Conservation (phyloP, 345 rosid species). For the Eucalyptus regnans region DNA sequence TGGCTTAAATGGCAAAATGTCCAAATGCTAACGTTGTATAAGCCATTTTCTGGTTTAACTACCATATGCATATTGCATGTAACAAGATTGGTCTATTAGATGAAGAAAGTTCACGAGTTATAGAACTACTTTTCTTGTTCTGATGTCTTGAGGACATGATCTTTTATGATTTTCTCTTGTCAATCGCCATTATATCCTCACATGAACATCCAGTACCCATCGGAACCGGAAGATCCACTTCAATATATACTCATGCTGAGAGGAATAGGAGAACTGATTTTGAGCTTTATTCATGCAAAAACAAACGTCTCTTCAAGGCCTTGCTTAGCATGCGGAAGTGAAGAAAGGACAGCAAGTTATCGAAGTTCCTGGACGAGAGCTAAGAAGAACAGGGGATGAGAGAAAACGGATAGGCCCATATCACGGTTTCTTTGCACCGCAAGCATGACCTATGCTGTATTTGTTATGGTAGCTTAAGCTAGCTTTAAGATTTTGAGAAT, state of each 20-base stretch:
- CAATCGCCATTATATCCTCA: background rate
- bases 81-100: background rate
- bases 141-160: background rate
- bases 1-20: background rate
- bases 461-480: background rate
- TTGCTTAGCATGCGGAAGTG: constrained; percentile 54
- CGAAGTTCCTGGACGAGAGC: background rate
- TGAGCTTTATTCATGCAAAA: constrained; percentile 28
- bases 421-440: background rate
- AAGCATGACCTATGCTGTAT: background rate
- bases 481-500: background rate
- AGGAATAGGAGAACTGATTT: constrained; percentile 20
- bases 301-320: constrained; percentile 51
- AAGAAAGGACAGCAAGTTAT: constrained; percentile 13
- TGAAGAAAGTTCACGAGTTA: background rate
- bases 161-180: background rate
- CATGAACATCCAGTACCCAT: constrained; percentile 11
- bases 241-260: constrained; percentile 13
- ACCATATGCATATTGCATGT: background rate
- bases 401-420: background rate
- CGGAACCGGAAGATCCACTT: constrained; percentile 32
- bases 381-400: background rate
- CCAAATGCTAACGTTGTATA: background rate
- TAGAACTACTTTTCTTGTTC: background rate
- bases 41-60: background rate